These are phyloP conservation scores for Populus tremula DNA, from an alignment of 345 rosid species.

Conservation along the genomic window DNA sequence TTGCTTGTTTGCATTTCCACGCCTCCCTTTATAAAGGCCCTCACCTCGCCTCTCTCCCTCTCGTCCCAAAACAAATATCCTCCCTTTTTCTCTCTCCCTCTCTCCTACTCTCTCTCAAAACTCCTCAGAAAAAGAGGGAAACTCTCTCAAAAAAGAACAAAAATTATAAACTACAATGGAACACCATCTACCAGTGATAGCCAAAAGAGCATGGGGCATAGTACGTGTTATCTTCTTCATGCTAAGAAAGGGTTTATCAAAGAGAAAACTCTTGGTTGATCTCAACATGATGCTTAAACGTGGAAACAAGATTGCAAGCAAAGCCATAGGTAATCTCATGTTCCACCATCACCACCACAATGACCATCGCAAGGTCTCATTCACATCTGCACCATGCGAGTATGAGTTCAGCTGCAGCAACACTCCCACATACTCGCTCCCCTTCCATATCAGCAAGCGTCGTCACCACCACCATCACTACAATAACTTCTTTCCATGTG, in stretches of 20 bases:
- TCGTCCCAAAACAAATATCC: slow-evolving; percentile 13
- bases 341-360: slow-evolving; percentile 50
- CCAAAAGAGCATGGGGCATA: slow-evolving; percentile 60
- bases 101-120: slow-evolving; percentile 17
- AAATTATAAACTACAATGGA: slow-evolving; percentile 34
- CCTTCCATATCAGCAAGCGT: slow-evolving; percentile 32
- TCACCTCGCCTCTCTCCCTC: slow-evolving; percentile 19
- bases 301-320: slow-evolving; percentile 65
- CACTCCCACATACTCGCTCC: slow-evolving; percentile 64
- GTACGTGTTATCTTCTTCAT: slow-evolving; percentile 64
- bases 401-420: slow-evolving; percentile 96
- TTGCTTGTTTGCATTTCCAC: not conserved
- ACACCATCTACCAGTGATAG: slow-evolving; percentile 42
- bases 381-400: slow-evolving; percentile 26
- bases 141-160: not conserved
- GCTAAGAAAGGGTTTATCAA: slow-evolving; percentile 62
- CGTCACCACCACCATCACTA: slow-evolving; percentile 38
- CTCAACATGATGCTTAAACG: slow-evolving; percentile 75
- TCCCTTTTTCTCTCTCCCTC: slow-evolving; percentile 14
- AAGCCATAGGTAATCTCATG: slow-evolving; percentile 58
- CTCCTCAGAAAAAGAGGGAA: too few species aligned
- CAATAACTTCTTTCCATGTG: slow-evolving; percentile 52
- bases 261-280: slow-evolving; percentile 61
- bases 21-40: slow-evolving; percentile 41
- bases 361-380: slow-evolving; percentile 14